A percentile compares a stretch with the other conserved stretches of the same genome.
Conservation (phyloP, 2,329 filamentous ascomycete genomes). For the Phaeosphaeriaceae sp. region DNA sequence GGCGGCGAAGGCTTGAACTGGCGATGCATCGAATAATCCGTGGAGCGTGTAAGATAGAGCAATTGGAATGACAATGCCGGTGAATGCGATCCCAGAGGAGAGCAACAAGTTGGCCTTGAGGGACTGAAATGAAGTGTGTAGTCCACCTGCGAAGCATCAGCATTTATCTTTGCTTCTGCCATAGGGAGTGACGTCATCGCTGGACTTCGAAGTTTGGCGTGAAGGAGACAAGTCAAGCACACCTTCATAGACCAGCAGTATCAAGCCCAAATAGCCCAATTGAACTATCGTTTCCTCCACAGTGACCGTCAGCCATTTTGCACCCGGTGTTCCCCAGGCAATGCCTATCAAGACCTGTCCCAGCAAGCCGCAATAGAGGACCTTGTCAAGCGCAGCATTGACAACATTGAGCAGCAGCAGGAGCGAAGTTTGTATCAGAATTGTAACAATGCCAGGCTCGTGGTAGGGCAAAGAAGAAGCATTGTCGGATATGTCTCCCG, state of each 20-base stretch:
- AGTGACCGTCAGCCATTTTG: constrained; percentile 63
- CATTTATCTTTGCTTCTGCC: neutral
- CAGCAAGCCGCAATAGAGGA: constrained; percentile 74
- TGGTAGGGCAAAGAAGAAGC: constrained; percentile 62
- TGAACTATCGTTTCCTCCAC: constrained; percentile 67
- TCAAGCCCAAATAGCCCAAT: constrained; percentile 76
- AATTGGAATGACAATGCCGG: constrained; percentile 71
- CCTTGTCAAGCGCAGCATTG: constrained; percentile 64
- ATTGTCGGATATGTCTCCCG: constrained; percentile 23
- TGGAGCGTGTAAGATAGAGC: constrained; percentile 69
- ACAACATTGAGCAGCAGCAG: constrained; percentile 68
- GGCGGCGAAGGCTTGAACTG: constrained; percentile 73
- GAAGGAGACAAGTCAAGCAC: neutral
- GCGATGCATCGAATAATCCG: constrained; percentile 58
- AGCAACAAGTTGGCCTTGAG: constrained; percentile 68
- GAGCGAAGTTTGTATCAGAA: constrained; percentile 70
- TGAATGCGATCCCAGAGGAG: constrained; percentile 69
- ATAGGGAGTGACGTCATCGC: constrained; percentile 11
- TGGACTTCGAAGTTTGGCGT: neutral
- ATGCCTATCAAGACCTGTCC: constrained; percentile 77
- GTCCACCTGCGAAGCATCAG: constrained; percentile 56
- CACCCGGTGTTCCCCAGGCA: constrained; percentile 73
- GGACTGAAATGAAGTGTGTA: constrained; percentile 62
- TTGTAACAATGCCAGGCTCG: constrained; percentile 66
- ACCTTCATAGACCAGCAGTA: constrained; percentile 77